phyloP scores from a whole-genome alignment of 2,329 filamentous ascomycete species.

The Verticillium nubilum region DNA sequence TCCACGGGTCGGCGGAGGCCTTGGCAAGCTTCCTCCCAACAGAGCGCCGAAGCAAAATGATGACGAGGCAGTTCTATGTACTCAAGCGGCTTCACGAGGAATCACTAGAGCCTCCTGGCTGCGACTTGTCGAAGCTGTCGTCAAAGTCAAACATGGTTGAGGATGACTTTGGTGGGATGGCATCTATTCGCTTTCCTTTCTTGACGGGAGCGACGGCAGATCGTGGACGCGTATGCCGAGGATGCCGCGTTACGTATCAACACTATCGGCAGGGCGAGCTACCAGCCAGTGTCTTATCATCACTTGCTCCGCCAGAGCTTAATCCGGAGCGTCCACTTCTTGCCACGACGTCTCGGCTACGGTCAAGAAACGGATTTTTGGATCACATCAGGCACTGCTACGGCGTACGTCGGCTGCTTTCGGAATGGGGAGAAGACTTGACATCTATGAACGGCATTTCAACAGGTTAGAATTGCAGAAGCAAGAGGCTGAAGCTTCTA shows the following conservation, averaged over 20 bases:
- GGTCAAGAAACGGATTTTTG: conserved; percentile 14
- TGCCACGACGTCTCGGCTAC: conserved; percentile 13
- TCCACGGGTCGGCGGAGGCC: conserved; percentile 16
- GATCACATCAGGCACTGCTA: conserved; percentile 17
- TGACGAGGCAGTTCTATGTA: not conserved
- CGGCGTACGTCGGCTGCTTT: conserved; percentile 9
- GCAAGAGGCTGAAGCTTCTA: too few relatives aligned
- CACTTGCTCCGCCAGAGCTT: not conserved
- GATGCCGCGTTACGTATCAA: conserved; percentile 13
- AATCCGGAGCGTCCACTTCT: conserved; percentile 9
- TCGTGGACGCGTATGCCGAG: conserved; percentile 16
- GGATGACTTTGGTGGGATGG: conserved; percentile 18
- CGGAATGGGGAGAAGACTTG: not conserved
- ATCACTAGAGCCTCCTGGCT: conserved; percentile 15
- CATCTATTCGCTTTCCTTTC: conserved; percentile 19
- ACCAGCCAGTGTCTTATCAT: not conserved
- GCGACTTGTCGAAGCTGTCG: conserved; percentile 15
- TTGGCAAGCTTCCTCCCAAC: conserved; percentile 1
- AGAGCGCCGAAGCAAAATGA: not conserved
- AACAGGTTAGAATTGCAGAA: too few relatives aligned
- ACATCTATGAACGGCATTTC: too few relatives aligned
- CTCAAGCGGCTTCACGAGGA: conserved; percentile 15
- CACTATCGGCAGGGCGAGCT: not conserved
- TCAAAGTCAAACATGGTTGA: conserved; percentile 11
- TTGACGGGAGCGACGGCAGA: conserved; percentile 12